Base-by-base conservation (phyloP, 139 green algal species). In the Helicosporidium sp. region DNA sequence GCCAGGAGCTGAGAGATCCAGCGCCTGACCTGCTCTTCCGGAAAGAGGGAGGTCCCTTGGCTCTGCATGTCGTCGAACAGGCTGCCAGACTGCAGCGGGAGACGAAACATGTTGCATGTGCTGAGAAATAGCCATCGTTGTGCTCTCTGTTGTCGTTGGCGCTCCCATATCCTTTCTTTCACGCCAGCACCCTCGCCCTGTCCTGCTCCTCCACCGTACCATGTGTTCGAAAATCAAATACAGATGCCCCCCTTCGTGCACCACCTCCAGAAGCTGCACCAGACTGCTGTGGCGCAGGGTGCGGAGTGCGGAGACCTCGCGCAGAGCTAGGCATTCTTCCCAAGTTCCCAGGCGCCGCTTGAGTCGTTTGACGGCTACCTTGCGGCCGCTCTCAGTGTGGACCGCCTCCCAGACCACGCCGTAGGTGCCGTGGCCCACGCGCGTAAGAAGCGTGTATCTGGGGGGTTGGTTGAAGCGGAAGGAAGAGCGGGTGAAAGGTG, bases 301-400 rank as follows among this genome's bases (percentile, higher is more conserved):
- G 17, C 86, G 75, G 40, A 95, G 70, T 4, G 18, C 12, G 4
- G 68, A 61, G 26, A 77, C 68, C 64, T 94, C 85, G 2, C 82
- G 61, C 62, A 95, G 59, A 19, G 73, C 70, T 75, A 95, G 89
- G 66, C 83, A 93, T 48, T 95, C 85, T 47, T 95, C 82, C 86
- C 86, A 96, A 37, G 55, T 75, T 60, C 86, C 90, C 47, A 92
- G 94, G 49, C 92, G 92, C n/a, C 84, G 65, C 67, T 94, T 94
- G 85, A 96, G 94, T 60, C 88, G 92, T 63, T 96, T 96, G 41
- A 96, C 90, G 3, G 86, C 86, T 13, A 95, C 83, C 73, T 93
- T 72, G 57, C 94, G 82, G 28, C 83, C 84, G 2, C 75, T 92
- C 49, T 92, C 68, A 22, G 66, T 41, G 57, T 94, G 92, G 31